Base-by-base conservation (phyloP, 306 rosid species). In the Pachyrhizus erosus region DNA sequence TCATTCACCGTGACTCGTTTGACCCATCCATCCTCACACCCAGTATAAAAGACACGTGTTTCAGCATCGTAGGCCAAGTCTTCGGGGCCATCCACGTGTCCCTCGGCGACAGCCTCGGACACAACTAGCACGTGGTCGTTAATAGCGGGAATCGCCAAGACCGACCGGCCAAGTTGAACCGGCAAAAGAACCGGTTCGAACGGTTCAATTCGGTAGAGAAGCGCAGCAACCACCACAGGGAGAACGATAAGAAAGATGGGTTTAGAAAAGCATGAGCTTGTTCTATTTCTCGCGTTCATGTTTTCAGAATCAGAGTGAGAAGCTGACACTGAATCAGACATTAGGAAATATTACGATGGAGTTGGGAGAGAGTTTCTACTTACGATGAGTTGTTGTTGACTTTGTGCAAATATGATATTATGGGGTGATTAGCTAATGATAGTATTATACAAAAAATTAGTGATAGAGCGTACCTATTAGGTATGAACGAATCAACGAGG, bases 1-100 rank as follows among this genome's bases (percentile, higher is more conserved):
- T 89, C 87, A 64, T 84, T 88, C 64, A 87, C 27, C 18, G 75
- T 87, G 21, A 92, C 80, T 84, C 88, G 89, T 83, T 88, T 92
- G 23, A 94, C 55, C 98, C 97, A 94, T 77, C 97, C 97, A 40
- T 91, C 94, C 1, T 18, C 78, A 45, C 96, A 91, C 0, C 98
- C 91, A 0, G 97, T 90, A 79, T 94, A 92, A 54, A 94, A 26
- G 11, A 91, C 76, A 37, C 94, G 79, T 5, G 31, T 29, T 20
- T 2, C 60, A 1, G 87, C 39, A 42, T 92, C 90, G 17, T 87
- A 90, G 15, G 84, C 81, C 13, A 94, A 27, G 72, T 91, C 97
- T 39, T 94, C 93, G 0, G 94, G 88, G 2, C 79, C 91, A 23
- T 0, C 6, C 85, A 92, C 26, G 0, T 60, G 40, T 10, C 91